A percentile compares a stretch with the other conserved stretches of the same genome.
These are phyloP conservation scores for Petunia axillaris DNA, from an alignment of 257 asterid genomes.

Conservation along the genomic window DNA sequence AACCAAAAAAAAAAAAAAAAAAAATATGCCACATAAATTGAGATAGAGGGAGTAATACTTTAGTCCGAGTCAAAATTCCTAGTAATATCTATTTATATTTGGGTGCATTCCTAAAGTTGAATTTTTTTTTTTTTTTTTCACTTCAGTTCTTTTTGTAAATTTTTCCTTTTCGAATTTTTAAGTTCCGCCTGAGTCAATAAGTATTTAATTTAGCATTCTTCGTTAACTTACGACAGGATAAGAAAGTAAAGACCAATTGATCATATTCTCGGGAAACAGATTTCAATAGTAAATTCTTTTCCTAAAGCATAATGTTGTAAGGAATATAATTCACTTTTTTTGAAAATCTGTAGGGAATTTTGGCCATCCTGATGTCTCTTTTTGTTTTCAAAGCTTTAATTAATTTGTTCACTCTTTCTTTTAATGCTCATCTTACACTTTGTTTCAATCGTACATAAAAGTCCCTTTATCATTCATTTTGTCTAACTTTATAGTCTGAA, in stretches of 20 bases:
- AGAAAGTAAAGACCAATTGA: neutral
- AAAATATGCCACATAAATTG: no score
- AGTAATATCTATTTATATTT: neutral
- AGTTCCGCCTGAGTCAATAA: neutral
- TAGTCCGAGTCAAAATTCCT: no score
- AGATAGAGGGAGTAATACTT: no score
- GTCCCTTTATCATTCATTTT: neutral
- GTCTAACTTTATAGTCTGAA: neutral
- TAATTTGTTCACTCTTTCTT: neutral
- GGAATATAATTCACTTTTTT: slow-evolving; percentile 21
- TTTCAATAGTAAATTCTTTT: neutral
- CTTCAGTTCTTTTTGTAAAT: neutral
- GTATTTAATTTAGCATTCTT: neutral
- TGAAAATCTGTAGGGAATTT: neutral
- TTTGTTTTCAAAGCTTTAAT: neutral
- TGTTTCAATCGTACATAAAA: slow-evolving; percentile 14
- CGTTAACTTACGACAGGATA: neutral
- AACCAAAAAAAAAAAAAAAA: no score
- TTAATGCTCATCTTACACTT: neutral
- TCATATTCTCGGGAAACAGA: neutral
- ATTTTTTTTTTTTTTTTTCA: neutral
- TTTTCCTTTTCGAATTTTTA: neutral
- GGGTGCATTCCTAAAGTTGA: neutral
- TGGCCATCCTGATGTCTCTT: neutral
- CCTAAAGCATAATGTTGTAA: neutral